These are phyloP conservation scores for Pythium oligandrum DNA, from an alignment of 352 stramenopile species.

Conservation along the genomic window DNA sequence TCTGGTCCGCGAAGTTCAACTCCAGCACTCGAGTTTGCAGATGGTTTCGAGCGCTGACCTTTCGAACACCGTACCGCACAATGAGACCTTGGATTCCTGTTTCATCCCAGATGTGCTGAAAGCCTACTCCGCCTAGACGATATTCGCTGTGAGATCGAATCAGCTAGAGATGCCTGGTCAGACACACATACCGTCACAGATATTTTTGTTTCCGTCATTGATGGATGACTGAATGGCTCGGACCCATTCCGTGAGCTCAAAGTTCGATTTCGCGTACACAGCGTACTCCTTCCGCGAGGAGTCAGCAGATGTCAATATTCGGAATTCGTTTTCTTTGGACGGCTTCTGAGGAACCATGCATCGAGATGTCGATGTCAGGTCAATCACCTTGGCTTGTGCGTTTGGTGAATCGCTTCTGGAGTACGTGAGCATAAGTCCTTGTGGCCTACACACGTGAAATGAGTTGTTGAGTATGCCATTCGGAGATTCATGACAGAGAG, in stretches of 20 bases:
- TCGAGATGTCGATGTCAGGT: constrained; percentile 71
- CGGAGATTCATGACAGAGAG: too few species aligned
- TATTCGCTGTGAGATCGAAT: too few species aligned
- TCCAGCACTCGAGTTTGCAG: constrained; percentile 82
- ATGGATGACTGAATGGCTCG: constrained; percentile 78
- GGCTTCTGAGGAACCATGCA: constrained; percentile 55
- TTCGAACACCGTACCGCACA: constrained; percentile 78
- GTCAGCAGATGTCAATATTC: constrained; percentile 72
- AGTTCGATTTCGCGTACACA: constrained; percentile 57
- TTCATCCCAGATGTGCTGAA: constrained; percentile 76
- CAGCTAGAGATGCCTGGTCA: background rate
- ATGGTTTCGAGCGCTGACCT: constrained; percentile 70
- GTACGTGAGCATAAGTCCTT: constrained; percentile 78
- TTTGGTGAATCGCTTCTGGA: constrained; percentile 53
- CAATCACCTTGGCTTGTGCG: constrained; percentile 60
- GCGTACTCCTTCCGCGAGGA: constrained; percentile 58
- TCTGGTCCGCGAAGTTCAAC: constrained; percentile 84
- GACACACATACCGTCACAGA: constrained; percentile 48
- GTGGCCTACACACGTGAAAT: constrained; percentile 23
- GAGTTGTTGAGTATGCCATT: too few species aligned
- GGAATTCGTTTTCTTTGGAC: constrained; percentile 69
- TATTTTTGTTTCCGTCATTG: constrained; percentile 69
- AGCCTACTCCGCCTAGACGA: constrained; percentile 29
- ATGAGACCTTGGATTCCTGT: constrained; percentile 76
- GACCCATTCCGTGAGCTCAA: constrained; percentile 83